Percentiles rank a stretch among this genome's conserved stretches.
Conservation (phyloP, 805 yeast genomes). For the Yamadazyma scolyti region DNA sequence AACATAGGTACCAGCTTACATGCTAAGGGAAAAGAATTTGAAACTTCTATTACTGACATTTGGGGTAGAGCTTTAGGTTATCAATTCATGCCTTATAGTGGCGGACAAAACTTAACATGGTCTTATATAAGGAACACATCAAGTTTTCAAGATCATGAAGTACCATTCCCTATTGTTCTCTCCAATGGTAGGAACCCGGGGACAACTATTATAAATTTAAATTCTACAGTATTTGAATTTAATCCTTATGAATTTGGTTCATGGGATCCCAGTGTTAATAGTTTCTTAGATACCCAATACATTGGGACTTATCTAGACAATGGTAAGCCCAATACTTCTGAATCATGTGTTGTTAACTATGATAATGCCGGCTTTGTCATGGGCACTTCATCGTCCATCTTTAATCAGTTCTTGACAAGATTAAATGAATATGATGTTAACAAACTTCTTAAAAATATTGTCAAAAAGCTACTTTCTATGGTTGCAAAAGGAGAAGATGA, state of each 20-base stretch:
- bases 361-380: conserved; percentile 39
- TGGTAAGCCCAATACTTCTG: conserved; percentile 14
- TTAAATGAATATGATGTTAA: conserved; percentile 16
- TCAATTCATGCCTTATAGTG: conserved; percentile 24
- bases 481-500: conserved; percentile 27
- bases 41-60: conserved; percentile 31
- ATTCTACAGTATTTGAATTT: conserved; percentile 57
- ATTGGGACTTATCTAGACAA: conserved; percentile 24
- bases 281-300: conserved; percentile 27
- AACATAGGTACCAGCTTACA: conserved; percentile 14
- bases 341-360: conserved; percentile 24
- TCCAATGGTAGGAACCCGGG: conserved; percentile 65
- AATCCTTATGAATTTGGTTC: conserved; percentile 39
- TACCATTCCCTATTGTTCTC: conserved; percentile 39
- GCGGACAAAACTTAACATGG: conserved; percentile 23
- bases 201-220: conserved; percentile 49
- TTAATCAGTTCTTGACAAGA: conserved; percentile 26
- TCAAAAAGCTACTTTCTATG: conserved; percentile 20
- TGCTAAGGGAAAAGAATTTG: conserved; percentile 28
- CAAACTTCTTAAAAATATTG: conserved; percentile 18
- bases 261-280: conserved; percentile 37
- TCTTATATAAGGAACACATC: conserved; percentile 8
- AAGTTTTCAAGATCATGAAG: conserved; percentile 44
- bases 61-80: conserved; percentile 39
- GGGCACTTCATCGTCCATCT: conserved; percentile 39